These are phyloP conservation scores for Solanum pinnatisectum DNA, from an alignment of 257 asterid genomes.

Conservation along the genomic window DNA sequence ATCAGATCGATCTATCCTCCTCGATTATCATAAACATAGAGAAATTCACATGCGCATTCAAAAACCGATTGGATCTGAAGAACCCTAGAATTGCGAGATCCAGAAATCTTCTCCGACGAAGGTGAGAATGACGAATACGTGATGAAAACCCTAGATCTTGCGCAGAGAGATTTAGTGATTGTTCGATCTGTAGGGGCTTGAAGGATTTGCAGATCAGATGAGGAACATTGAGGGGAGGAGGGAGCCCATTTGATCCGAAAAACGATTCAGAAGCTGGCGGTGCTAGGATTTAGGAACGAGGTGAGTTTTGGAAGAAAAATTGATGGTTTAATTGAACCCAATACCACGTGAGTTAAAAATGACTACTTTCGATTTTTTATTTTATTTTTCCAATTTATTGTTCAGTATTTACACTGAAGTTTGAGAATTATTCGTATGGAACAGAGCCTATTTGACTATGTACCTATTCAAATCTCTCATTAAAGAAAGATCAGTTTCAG, in stretches of 20 bases:
- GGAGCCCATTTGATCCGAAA: background rate
- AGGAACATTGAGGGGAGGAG: background rate
- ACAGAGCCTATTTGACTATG: too few relatives aligned
- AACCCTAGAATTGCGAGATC: background rate
- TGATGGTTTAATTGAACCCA: background rate
- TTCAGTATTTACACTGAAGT: too few relatives aligned
- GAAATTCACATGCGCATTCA: background rate
- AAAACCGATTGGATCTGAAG: background rate
- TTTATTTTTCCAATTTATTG: too few relatives aligned
- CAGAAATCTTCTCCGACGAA: background rate
- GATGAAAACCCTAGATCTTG: background rate
- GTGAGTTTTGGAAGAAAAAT: background rate
- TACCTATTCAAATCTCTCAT: too few relatives aligned
- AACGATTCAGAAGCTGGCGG: background rate
- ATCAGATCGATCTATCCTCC: background rate
- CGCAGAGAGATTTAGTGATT: background rate
- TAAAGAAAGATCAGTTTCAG: accelerated
- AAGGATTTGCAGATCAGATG: background rate
- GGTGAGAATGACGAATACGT: background rate
- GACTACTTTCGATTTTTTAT: background rate
- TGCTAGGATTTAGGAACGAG: background rate
- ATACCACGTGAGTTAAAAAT: background rate
- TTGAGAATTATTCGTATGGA: too few relatives aligned
- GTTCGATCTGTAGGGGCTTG: background rate
- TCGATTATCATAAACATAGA: background rate